phyloP scores from a whole-genome alignment of 148 eudicot genomes.

The Drosera capensis region DNA sequence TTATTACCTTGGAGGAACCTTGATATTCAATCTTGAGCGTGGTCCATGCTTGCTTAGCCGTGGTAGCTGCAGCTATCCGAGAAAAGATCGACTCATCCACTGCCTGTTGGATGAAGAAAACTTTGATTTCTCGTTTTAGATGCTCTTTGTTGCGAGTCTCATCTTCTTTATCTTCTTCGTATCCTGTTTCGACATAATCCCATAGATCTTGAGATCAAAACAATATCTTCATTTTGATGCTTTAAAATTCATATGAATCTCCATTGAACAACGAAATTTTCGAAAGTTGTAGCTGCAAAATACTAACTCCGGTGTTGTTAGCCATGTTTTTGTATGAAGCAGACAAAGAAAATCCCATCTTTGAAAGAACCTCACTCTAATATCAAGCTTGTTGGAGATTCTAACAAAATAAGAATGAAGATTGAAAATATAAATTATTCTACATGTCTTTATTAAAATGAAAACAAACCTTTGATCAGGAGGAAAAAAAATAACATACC shows the following conservation, averaged over 20 bases:
- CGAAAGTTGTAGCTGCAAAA: neutral
- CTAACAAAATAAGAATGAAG: too few species aligned
- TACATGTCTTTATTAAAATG: too few species aligned
- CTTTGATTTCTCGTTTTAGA: neutral
- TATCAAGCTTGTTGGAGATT: too few species aligned
- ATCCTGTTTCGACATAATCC: neutral
- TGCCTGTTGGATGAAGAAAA: neutral
- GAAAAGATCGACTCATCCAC: neutral
- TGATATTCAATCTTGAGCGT: neutral
- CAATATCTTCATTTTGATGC: slow-evolving; percentile 8
- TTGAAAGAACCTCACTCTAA: too few species aligned
- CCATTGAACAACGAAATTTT: slow-evolving; percentile 5
- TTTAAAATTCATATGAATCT: slow-evolving; percentile 6
- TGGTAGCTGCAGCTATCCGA: neutral
- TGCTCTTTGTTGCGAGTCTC: neutral
- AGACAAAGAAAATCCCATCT: too few species aligned
- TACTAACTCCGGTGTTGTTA: too few species aligned
- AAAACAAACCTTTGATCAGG: too few species aligned
- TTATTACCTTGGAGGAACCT: neutral
- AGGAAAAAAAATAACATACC: too few species aligned
- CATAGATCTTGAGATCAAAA: slow-evolving; percentile 5
- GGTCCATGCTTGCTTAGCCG: neutral
- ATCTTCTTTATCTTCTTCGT: neutral
- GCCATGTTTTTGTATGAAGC: too few species aligned
- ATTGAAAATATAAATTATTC: too few species aligned